Base-by-base conservation (phyloP, 768 basidiomycete species). In the Termitomyces eurrhizus region DNA sequence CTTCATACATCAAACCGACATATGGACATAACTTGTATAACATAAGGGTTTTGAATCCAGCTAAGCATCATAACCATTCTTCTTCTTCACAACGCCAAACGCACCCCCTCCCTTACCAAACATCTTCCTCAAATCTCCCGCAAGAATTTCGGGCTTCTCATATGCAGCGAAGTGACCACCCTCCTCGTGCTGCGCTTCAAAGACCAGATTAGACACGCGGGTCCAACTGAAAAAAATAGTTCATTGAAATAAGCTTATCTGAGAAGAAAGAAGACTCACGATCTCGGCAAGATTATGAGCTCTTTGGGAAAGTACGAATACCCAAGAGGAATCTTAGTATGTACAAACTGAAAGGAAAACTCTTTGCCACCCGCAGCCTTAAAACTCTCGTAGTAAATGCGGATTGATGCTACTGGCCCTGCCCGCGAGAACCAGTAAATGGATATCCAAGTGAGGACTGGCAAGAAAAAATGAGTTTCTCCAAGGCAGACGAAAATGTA, bases 121-220 rank as follows among this genome's bases (percentile, higher is more conserved):
- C 83, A 86, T 86, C 64, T 74, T 78, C 35, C 80, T 71, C 51
- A 87, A 52, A 64, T 85, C 86, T 1, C 64, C 73, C 0, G 74
- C 84, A 16, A 88, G 72, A 3, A 69, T 69, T 4, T 78, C 72
- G 0, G 86, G 84, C 46, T 64, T 69, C 63, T 87, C 85, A 61
- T 78, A 66, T 0, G 85, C 78, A 11, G 84, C 81, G 65, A 88
- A 87, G 68, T 87, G 86, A 1, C 86, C 85, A 5, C 86, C 85
- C 7, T 67, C 67, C 1, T 73, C 71, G 54, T 87, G 85, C 16
- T 76, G 71, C 4, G 75, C 70, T 62, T 80, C 75, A 55, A 82
- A 84, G 4, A 86, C 80, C 56, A 64, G 70, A 72, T 64, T 78
- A 62, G 52, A 70, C 14, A 56, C 68, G 64, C 36, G 72, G 64